A percentile compares a stretch with the other conserved stretches of the same genome.
These are phyloP conservation scores for Hansenula lynferdii DNA, from an alignment of 1,139 yeast genomes.

Conservation along the genomic window DNA sequence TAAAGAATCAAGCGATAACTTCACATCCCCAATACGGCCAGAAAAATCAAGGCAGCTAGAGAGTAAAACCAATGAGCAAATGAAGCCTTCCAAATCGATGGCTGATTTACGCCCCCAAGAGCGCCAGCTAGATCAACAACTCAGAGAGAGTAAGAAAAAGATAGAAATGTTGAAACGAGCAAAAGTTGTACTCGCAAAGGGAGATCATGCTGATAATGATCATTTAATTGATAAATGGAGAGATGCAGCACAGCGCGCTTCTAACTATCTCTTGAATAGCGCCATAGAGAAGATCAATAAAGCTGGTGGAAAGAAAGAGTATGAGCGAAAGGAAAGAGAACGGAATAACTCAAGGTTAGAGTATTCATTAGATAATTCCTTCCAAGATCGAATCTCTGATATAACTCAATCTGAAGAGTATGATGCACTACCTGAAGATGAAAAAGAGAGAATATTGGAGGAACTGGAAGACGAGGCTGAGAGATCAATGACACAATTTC, in stretches of 20 bases:
- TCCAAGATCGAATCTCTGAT: slow-evolving; percentile 31
- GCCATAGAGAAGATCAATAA: slow-evolving; percentile 34
- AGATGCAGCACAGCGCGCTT: slow-evolving; percentile 36
- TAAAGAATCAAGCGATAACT: background rate
- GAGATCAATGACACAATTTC: slow-evolving; percentile 9
- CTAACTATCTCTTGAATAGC: slow-evolving; percentile 36
- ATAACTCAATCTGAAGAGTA: slow-evolving; percentile 33
- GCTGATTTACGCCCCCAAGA: slow-evolving; percentile 17
- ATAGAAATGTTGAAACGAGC: slow-evolving; percentile 32
- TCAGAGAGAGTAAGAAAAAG: slow-evolving; percentile 23
- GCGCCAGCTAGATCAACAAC: slow-evolving; percentile 22
- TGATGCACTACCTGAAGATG: slow-evolving; percentile 27
- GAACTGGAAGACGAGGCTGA: slow-evolving; percentile 21
- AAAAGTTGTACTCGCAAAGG: slow-evolving; percentile 25
- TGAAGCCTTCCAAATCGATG: slow-evolving; percentile 14
- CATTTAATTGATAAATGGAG: slow-evolving; percentile 39
- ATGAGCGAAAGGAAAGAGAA: slow-evolving; percentile 30
- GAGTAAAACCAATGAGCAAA: slow-evolving; percentile 5
- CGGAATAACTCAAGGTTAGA: slow-evolving; percentile 28
- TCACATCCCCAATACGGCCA: slow-evolving; percentile 16
- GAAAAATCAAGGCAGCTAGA: background rate
- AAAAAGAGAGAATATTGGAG: slow-evolving; percentile 22
- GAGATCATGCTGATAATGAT: slow-evolving; percentile 22
- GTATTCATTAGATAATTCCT: slow-evolving; percentile 28
- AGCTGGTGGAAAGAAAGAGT: slow-evolving; percentile 42